Base-by-base conservation (phyloP, 2,329 filamentous ascomycete genomes). In the Colletotrichum sp. region DNA sequence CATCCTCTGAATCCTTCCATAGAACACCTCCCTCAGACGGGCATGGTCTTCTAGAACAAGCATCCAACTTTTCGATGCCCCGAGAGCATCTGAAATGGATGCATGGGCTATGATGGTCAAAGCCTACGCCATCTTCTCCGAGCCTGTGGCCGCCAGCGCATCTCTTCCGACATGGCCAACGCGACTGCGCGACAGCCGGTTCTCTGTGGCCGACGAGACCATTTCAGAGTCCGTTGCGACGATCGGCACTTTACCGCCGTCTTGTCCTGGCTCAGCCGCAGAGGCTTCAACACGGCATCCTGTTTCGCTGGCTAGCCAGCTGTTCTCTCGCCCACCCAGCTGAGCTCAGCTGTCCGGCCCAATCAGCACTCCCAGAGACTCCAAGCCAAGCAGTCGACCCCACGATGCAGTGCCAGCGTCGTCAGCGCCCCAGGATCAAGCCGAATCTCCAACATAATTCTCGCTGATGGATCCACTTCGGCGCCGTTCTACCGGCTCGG, bases 401-500 rank as follows among this genome's bases (percentile, higher is more conserved):
- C 62, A 36, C 28, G 32, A 44, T 10, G 26, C 18, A 16, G 32
- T 32, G 52, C 16, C 57, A 64, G 69, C 73, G 32, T 76, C 64
- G 64, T 69, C 73, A 73, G 34, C 70, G 44, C 26, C 34, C 21
- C 18, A 15, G 21, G 24, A 12, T 60, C 67, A 49, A 66, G 34
- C 57, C 32, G n/a, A 44, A 24, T 13, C 32, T 34, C 36, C 34
- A 32, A 24, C 13, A 39, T 28, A 9, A 49, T 1, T 3, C 18
- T 49, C 18, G 39, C 9, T 49, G 13, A 26, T 18, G 59, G 21
- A 57, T 68, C 69, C 72, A 75, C 72, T 32, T 69, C 59, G 73
- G 70, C 73, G 55, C 44, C 57, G 44, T 52, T 36, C 70, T 67
- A 62, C 73, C 73, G 64, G 73, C 73, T 76, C 69, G 69, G 73